Conservation (phyloP, 164 flowering plant species). For the Echeveria elegans region DNA sequence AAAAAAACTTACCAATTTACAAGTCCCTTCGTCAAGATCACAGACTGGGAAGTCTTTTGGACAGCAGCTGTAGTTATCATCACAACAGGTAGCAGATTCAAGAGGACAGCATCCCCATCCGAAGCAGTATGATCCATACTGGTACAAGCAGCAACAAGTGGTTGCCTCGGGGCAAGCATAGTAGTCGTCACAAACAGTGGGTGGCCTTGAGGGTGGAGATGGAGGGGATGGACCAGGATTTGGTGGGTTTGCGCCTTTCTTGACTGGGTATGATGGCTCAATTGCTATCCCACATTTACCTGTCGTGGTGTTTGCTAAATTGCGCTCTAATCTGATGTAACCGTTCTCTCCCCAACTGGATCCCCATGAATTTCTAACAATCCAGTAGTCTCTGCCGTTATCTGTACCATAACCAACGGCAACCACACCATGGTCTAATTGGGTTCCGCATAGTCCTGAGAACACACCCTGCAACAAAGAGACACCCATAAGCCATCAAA, state of each 20-base stretch:
- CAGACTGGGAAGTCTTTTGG: constrained; percentile 3
- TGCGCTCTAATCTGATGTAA: constrained; percentile 75
- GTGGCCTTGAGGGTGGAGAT: constrained; percentile 2
- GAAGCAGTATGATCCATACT: constrained; percentile 1
- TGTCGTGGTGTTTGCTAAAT: constrained; percentile 40
- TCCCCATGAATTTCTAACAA: constrained; percentile 89
- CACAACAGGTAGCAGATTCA: constrained; percentile 2
- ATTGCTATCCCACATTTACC: constrained; percentile 78
- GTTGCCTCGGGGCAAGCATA: constrained; percentile 1
- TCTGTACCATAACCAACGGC: constrained; percentile 74
- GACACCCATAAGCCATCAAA: background rate
- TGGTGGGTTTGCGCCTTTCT: constrained; percentile 15
- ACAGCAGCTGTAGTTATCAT: constrained; percentile 5
- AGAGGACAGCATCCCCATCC: constrained; percentile 9
- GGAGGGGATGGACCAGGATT: constrained; percentile 5
- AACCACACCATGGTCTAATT: constrained; percentile 73
- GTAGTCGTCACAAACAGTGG: constrained; percentile 3
- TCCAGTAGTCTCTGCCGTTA: constrained; percentile 57
- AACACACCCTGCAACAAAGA: constrained; percentile 58
- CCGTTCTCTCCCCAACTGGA: constrained; percentile 87
- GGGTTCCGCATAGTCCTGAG: constrained; percentile 66
- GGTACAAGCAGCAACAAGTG: constrained; percentile 4
- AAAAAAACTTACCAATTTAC: background rate
- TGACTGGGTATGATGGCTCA: constrained; percentile 80
- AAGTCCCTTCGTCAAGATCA: background rate